Base-by-base conservation (phyloP, 805 yeast species). In the Teunomyces cretensis region DNA sequence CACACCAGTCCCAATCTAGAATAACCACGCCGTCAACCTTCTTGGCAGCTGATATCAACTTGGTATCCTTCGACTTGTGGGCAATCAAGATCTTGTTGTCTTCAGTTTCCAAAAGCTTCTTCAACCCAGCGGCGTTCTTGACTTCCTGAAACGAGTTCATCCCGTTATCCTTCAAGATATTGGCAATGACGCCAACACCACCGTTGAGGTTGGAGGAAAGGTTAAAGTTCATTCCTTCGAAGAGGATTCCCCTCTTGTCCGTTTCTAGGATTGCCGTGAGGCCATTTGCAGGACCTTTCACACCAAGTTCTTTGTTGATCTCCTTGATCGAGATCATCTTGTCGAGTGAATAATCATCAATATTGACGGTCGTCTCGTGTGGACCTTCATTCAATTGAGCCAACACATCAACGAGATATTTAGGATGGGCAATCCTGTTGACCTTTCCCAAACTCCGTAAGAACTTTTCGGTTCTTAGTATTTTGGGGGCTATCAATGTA, bases 381-480 rank as follows among this genome's bases (percentile, higher is more conserved):
- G 17, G 16, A 1, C 30, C 22, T 24, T 48, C 46, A 22, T 48
- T 51, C 8, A 17, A 36, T 5, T 41, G 38, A 2, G 36, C 28
- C 22, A 81, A 46, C 0, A 81, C 67, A 33, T 78, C 80, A 2
- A 64, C 64, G 2, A 84, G 47, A 47, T 81, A 84, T 3, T 64
- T 57, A 0, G 90, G 88, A 27, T 79, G 76, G 1, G 86, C 52
- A 2, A 83, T 76, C 43, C 70, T 64, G n/a, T 67, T 63, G 8
- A 80, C 81, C 33, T 71, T 71, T 42, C 89, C 79, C 41, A 90
- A 65, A 15, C 90, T 81, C 35, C 78, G 76, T 43, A 92, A 72
- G 56, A 92, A 91, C 65, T 92, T 94, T 46, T 86, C 96, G 0
- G 98, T 92, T 52, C 97, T 72, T 54, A 86, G 60, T n/a, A 86